These are phyloP conservation scores for Neobulgaria alba DNA, from an alignment of 2,329 filamentous ascomycete genomes.

Conservation along the genomic window DNA sequence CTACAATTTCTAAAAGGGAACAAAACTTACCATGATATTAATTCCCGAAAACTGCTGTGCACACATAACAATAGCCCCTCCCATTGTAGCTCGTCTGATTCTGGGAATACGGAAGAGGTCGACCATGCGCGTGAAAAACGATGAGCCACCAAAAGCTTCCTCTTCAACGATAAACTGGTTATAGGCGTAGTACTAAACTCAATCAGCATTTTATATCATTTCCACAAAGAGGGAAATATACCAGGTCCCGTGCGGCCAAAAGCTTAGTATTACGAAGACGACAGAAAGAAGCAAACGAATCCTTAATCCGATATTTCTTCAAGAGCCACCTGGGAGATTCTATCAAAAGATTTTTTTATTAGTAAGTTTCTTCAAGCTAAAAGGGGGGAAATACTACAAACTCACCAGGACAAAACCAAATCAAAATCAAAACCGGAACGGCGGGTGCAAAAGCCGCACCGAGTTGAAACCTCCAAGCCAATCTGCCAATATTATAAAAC, in stretches of 20 bases:
- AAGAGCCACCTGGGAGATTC: constrained; percentile 55
- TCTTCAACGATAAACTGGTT: constrained; percentile 37
- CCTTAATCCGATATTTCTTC: constrained; percentile 34
- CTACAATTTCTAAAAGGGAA: neutral
- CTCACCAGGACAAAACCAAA: constrained; percentile 60
- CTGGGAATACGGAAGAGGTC: constrained; percentile 63
- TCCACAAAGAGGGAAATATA: too few species aligned
- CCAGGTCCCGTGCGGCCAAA: constrained; percentile 53
- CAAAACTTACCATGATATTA: constrained; percentile 1
- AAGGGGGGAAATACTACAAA: too few species aligned
- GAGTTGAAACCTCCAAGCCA: constrained; percentile 58
- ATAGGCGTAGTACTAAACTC: constrained; percentile 49
- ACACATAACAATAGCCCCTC: constrained; percentile 71
- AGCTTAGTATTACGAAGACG: constrained; percentile 48
- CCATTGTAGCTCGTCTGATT: constrained; percentile 62
- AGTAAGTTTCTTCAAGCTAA: too few species aligned
- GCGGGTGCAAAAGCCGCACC: constrained; percentile 55
- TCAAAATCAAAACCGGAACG: constrained; percentile 48
- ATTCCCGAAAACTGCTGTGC: constrained; percentile 26
- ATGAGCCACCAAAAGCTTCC: constrained; percentile 36
- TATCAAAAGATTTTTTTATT: too few species aligned
- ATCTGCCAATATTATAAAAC: constrained; percentile 48
- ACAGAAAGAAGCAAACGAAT: constrained; percentile 48
- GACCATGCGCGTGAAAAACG: constrained; percentile 52
- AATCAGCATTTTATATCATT: too few species aligned